Evolutionary conservation across 148 eudicot species (phyloP).

Genomic region (Rhododendron williamsianum): DNA sequence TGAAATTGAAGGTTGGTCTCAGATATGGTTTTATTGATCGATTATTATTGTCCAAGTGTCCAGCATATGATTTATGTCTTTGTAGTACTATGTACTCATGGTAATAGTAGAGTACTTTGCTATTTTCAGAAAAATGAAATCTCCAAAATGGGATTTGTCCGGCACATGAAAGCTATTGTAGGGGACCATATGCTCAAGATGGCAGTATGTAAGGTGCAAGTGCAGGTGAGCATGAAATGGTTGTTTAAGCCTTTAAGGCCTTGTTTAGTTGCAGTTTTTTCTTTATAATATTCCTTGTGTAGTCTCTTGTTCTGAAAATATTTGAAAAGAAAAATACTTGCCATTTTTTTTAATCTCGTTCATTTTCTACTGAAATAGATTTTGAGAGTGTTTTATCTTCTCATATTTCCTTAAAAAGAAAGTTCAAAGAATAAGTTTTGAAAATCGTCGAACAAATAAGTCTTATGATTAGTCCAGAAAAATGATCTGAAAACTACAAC

Average conservation of each 20-base stretch:
- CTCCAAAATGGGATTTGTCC: conserved; percentile 70
- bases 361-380: not conserved
- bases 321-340: not conserved
- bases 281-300: not conserved
- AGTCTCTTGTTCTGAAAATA: not conserved
- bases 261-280: not conserved
- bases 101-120: conserved; percentile 9
- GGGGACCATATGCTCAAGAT: conserved; percentile 92
- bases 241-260: not conserved
- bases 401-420: not conserved
- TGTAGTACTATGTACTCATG: not conserved
- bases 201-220: conserved; percentile 74
- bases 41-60: not conserved
- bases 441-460: not conserved
- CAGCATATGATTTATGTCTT: not conserved
- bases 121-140: conserved; percentile 75
- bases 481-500: not conserved
- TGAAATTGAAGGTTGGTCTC: conserved; percentile 50
- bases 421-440: not conserved
- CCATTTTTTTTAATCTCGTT: not conserved
- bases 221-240: conserved; percentile 41
- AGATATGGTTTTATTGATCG: not conserved
- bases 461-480: not conserved
- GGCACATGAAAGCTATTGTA: conserved; percentile 68
- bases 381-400: not conserved